Conservation (phyloP, 2,329 filamentous ascomycete species). For the Aspergillus puulaauensis region DNA sequence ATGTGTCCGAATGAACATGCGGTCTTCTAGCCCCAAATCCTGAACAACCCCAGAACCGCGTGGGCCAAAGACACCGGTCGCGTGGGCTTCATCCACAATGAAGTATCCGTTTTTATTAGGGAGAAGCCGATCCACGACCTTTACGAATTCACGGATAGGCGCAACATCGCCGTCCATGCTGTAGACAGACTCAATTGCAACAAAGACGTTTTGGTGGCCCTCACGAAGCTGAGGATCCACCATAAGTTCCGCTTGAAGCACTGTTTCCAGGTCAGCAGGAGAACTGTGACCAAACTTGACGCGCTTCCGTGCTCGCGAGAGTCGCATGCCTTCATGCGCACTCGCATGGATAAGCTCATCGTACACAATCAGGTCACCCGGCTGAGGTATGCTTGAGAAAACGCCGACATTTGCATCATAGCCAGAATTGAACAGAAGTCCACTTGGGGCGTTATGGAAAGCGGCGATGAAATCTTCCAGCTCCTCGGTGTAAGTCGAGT, state of each 20-base stretch:
- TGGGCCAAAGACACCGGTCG: constrained; percentile 51
- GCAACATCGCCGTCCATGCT: constrained; percentile 81
- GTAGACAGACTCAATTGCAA: constrained; percentile 71
- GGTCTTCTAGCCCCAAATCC: constrained; percentile 50
- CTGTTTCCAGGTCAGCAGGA: constrained; percentile 35
- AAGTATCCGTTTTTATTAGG: constrained; percentile 57
- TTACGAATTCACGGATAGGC: constrained; percentile 61
- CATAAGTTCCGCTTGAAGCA: constrained; percentile 32
- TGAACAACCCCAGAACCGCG: constrained; percentile 52
- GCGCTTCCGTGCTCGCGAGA: constrained; percentile 55
- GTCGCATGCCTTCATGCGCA: constrained; percentile 72
- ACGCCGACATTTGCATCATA: constrained; percentile 67
- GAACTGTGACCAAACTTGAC: constrained; percentile 52
- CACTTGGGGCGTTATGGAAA: constrained; percentile 60
- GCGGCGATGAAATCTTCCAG: constrained; percentile 58
- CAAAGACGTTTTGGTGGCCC: constrained; percentile 58
- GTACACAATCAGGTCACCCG: constrained; percentile 64
- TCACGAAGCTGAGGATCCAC: constrained; percentile 31
- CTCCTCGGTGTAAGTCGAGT: constrained; percentile 59
- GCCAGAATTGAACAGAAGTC: constrained; percentile 63
- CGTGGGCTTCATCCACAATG: constrained; percentile 59
- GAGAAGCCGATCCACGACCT: constrained; percentile 56
- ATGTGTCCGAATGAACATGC: constrained; percentile 52
- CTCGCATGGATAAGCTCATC: constrained; percentile 78
- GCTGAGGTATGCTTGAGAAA: constrained; percentile 60